Evolutionary conservation across 305 asterid genomes (phyloP).

Genomic region (Fraxinus sp.): DNA sequence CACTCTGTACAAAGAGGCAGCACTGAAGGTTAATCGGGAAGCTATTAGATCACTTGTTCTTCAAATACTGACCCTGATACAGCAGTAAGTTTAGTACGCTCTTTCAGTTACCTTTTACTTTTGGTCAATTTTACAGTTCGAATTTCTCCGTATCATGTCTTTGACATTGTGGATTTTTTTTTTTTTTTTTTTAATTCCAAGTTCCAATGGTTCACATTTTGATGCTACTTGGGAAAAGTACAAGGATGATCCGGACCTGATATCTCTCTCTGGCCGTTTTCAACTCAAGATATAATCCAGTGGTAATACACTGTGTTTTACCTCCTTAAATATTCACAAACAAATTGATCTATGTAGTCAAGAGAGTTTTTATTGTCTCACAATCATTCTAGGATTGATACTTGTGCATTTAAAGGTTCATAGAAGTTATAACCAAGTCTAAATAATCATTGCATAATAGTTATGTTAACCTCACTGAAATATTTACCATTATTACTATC

Average conservation of each 20-base stretch:
- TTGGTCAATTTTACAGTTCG: not conserved
- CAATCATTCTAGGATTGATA: not conserved
- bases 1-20: slow-evolving; percentile 76
- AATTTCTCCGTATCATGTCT: not conserved
- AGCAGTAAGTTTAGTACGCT: slow-evolving; percentile 48
- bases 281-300: slow-evolving; percentile 28
- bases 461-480: not conserved
- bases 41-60: slow-evolving; percentile 63
- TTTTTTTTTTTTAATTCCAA: slow-evolving; percentile 18
- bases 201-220: slow-evolving; percentile 66
- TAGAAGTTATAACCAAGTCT: not conserved
- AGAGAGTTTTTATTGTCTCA: not conserved
- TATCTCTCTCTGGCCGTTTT: slow-evolving; percentile 39
- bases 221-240: slow-evolving; percentile 69
- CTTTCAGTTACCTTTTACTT: not conserved
- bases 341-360: not conserved
- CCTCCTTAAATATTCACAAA: not conserved
- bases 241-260: slow-evolving; percentile 75
- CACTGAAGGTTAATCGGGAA: slow-evolving; percentile 63
- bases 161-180: not conserved
- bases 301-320: slow-evolving; percentile 24
- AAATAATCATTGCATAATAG: not conserved
- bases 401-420: not conserved
- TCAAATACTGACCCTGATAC: slow-evolving; percentile 52
- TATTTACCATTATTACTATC: not conserved